Base-by-base conservation (phyloP, 1,284 basidiomycete species). In the Gastroboletus turbinatus region DNA sequence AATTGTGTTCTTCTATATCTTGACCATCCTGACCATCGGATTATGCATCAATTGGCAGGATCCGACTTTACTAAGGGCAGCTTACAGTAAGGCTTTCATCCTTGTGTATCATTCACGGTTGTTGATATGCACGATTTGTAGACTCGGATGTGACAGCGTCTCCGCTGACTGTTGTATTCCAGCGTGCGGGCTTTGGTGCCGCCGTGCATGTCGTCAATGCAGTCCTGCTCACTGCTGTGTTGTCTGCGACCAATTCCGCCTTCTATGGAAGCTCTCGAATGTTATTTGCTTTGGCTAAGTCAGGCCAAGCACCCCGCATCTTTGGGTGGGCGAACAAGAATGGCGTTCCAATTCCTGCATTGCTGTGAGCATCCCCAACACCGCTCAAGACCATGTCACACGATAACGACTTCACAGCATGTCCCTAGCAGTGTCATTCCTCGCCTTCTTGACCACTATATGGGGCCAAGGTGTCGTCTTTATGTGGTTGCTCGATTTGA, bases 191-290 rank as follows among this genome's bases (percentile, higher is more conserved):
- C 0, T 82, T 84, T 65, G 77, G 78, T 25, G 82, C 80, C 2
- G 80, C 87, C 6, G 78, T 77, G 4, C 80, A 83, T 55, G 72
- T 82, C 52, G 73, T 82, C 43, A 84, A 84, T 60, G 82, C 80
- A 0, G 81, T 83, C 16, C 73, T 92, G 35, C 77, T 92, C 55
- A 83, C 87, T 30, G 83, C 87, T 0, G 90, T 90, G 6, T 67
- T 83, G 43, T 82, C 79, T 25, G 80, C 82, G 19, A 81, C 78
- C 4, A 82, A 82, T 62, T 83, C 81, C 1, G 80, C 81, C 60
- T 76, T 88, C 48, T 90, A 87, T 68, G 85, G 84, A 3, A 81
- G 84, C 14, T 84, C 82, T 0, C 78, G 88, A 10, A 84, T 84
- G 60, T 67, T 87, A 9, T 76, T 83, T 59, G 81, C 83, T 5